Base-by-base conservation (phyloP, 2,329 filamentous ascomycete genomes). In the Tricladium varicosporioides region DNA sequence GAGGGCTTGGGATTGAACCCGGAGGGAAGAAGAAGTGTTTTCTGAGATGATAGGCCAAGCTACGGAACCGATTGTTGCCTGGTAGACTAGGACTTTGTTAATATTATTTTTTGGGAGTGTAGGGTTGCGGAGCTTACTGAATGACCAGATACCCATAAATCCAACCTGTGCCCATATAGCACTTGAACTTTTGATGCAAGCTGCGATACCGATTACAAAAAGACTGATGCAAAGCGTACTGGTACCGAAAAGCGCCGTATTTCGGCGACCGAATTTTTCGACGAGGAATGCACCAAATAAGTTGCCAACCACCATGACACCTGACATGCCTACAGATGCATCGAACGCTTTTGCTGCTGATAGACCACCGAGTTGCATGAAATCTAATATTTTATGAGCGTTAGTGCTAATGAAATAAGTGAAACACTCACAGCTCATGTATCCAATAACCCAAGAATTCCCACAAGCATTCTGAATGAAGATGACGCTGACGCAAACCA, bases 31-130 rank as follows among this genome's bases (percentile, higher is more conserved):
- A 63, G 73, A 76, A 2, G 76, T 71, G n/a, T 74, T 65, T 63
- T 78, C 75, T 0, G 74, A 73, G 0, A 73, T 67, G 3, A 75
- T 72, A 1, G 73, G 73, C 54, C 75, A 76, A 27, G 70, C 73
- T 1, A 72, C 71, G 2, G 72, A 69, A 10, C 72, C 73, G 14
- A 59, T 53, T n/a, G 53, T 53, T 11, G 27, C 45, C 43, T 56
- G 57, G 32, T 59, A 59, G 13, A 58, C 52, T 53, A 33, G 2
- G 16, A 9, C 7, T n/a, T 22, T n/a, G 32, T 36, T 8, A 44
- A 8, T 11, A 7, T 7, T 10, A 2, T 18, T n/a, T 5, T 14
- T 33, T 27, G 22, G 22, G 22, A 19, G 8, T 43, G 31, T 1
- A 8, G 11, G 7, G 16, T 7, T 40, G 7, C 27, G 11, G 18